Evolutionary conservation across 768 basidiomycete genomes (phyloP).

Genomic region (Tricholoma terreum): DNA sequence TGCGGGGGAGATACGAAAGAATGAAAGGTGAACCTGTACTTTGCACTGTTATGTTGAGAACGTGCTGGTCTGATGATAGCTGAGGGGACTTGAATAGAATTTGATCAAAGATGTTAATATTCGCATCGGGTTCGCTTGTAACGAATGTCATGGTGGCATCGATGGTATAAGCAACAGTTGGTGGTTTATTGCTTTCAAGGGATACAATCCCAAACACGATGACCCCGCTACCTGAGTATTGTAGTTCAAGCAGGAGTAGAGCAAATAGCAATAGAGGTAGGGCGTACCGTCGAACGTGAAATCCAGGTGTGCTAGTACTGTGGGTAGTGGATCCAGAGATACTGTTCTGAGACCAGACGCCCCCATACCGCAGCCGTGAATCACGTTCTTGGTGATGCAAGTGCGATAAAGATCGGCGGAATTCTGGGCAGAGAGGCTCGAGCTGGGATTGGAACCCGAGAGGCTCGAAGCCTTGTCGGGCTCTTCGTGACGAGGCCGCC

Average conservation of each 20-base stretch:
- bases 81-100: conserved; percentile 37
- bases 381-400: conserved; percentile 31
- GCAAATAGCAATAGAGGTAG: not conserved
- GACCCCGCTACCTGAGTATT: conserved; percentile 40
- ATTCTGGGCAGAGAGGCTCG: not conserved
- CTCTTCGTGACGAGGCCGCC: too few relatives aligned
- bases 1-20: conserved; percentile 33
- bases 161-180: conserved; percentile 38
- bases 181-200: conserved; percentile 38
- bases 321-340: conserved; percentile 31
- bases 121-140: conserved; percentile 36
- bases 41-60: conserved; percentile 37
- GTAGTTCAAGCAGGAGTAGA: not conserved
- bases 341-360: conserved; percentile 33
- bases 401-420: not conserved
- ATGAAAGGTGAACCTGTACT: conserved; percentile 35
- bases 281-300: conserved; percentile 38
- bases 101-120: conserved; percentile 33
- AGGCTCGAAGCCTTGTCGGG: too few relatives aligned
- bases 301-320: conserved; percentile 29
- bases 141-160: conserved; percentile 31
- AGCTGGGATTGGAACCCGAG: not conserved
- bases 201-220: conserved; percentile 45
- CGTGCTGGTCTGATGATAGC: conserved; percentile 30
- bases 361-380: conserved; percentile 32